These are phyloP conservation scores for Fusarium sp. DNA, from an alignment of 2,329 filamentous ascomycete genomes.

Conservation along the genomic window DNA sequence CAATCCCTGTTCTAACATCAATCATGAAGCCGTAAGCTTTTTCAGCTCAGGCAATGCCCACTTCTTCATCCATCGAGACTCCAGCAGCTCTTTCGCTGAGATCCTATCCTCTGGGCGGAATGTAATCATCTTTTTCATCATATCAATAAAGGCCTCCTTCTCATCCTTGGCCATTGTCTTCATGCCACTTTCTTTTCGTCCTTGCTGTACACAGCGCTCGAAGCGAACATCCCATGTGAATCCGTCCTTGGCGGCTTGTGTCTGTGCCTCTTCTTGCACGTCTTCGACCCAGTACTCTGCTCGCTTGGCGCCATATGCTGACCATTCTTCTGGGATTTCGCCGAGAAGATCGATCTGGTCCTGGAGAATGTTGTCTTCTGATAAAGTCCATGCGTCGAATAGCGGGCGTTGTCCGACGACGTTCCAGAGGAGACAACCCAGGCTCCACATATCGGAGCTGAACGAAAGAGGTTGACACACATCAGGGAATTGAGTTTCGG, in stretches of 20 bases:
- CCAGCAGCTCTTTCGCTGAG: slow-evolving; percentile 31
- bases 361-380: slow-evolving; percentile 39
- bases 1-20: slow-evolving; percentile 16
- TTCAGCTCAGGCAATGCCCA: slow-evolving; percentile 41
- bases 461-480: slow-evolving; percentile 37
- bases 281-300: slow-evolving; percentile 36
- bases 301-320: slow-evolving; percentile 25
- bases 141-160: slow-evolving; percentile 38
- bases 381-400: slow-evolving; percentile 40
- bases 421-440: slow-evolving; percentile 43
- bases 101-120: slow-evolving; percentile 35
- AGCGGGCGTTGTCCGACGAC: slow-evolving; percentile 38
- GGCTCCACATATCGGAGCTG: slow-evolving; percentile 41
- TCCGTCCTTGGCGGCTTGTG: background rate
- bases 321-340: slow-evolving; percentile 40
- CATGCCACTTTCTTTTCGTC: slow-evolving; percentile 35
- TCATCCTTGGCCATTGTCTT: slow-evolving; percentile 32
- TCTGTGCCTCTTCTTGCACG: slow-evolving; percentile 18
- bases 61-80: slow-evolving; percentile 39
- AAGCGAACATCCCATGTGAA: slow-evolving; percentile 35
- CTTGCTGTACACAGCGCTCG: slow-evolving; percentile 38
- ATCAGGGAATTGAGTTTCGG: slow-evolving; percentile 40
- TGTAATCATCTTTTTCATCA: slow-evolving; percentile 40
- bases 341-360: slow-evolving; percentile 41
- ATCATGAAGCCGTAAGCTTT: slow-evolving; percentile 19